These are phyloP conservation scores for Penicillium freii DNA, from an alignment of 2,329 filamentous ascomycete genomes.

Conservation along the genomic window DNA sequence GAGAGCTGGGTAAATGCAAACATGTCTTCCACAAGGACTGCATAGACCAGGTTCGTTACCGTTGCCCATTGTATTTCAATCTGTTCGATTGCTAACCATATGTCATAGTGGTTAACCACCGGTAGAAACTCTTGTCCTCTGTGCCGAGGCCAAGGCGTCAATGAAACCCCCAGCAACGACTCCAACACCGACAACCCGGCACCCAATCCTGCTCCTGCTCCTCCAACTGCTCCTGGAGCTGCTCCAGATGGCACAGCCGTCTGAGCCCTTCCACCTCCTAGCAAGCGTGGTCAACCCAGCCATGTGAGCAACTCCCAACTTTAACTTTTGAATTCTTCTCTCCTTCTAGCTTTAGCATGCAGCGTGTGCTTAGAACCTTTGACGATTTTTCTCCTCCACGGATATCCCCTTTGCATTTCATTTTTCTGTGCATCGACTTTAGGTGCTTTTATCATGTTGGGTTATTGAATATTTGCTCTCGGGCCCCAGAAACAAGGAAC, in stretches of 20 bases:
- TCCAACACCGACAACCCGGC: conserved; percentile 10
- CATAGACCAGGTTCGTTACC: conserved; percentile 62
- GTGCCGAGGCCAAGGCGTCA: conserved; percentile 43
- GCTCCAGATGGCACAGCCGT: conserved; percentile 11
- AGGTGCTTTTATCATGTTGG: conserved; percentile 17
- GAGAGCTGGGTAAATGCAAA: conserved; percentile 61
- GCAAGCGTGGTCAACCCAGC: neutral
- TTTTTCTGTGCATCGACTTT: conserved; percentile 13
- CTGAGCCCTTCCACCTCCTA: neutral
- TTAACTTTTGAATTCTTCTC: conserved; percentile 10
- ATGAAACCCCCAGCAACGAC: conserved; percentile 30
- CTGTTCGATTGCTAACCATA: conserved; percentile 29
- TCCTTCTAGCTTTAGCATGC: conserved; percentile 31
- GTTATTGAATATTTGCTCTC: conserved; percentile 5
- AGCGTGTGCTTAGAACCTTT: conserved; percentile 31
- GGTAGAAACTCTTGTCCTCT: conserved; percentile 42
- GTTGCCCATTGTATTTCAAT: conserved; percentile 6
- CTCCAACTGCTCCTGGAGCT: conserved; percentile 2
- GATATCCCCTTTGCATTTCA: conserved; percentile 33
- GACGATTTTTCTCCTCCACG: conserved; percentile 26
- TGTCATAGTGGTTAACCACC: conserved; percentile 62
- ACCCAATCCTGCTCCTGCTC: conserved; percentile 15
- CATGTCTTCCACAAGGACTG: conserved; percentile 68
- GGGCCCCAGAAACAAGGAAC: neutral
- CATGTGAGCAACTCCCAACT: neutral